Evolutionary conservation across 768 basidiomycete genomes (phyloP).

Genomic region (Lentinula raphanica): DNA sequence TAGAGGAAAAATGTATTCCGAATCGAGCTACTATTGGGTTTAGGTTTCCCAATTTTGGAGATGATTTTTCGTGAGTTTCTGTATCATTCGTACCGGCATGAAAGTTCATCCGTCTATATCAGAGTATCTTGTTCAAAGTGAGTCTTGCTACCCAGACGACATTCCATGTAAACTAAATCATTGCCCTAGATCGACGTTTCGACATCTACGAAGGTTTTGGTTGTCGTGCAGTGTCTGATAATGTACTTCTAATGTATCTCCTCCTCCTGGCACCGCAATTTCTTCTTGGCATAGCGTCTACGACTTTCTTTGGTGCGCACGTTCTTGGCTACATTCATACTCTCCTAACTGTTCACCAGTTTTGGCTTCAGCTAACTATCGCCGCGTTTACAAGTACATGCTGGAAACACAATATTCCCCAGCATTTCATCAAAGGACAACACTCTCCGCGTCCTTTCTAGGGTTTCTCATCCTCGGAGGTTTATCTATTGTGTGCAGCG

Average conservation of each 20-base stretch:
- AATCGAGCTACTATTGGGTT: not conserved
- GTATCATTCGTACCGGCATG: too few relatives aligned
- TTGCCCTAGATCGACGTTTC: not conserved
- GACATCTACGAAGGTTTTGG: constrained; percentile 7
- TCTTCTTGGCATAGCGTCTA: not conserved
- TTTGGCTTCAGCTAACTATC: not conserved
- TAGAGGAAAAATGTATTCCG: not conserved
- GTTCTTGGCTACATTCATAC: not conserved
- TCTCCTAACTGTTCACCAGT: not conserved
- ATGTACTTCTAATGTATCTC: constrained; percentile 4
- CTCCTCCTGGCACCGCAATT: constrained; percentile 3
- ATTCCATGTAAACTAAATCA: not conserved
- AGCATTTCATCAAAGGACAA: not conserved
- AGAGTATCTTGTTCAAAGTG: constrained; percentile 8
- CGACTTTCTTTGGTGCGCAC: not conserved
- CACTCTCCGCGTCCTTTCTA: not conserved
- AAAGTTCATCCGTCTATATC: not conserved
- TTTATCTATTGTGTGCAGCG: not conserved
- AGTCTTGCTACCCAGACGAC: not conserved
- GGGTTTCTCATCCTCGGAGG: constrained; percentile 3
- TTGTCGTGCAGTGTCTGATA: not conserved
- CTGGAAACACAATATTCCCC: not conserved
- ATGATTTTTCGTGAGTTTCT: constrained; percentile 3
- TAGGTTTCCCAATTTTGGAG: not conserved
- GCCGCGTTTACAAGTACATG: constrained; percentile 3